Evolutionary conservation across 116 monocot species (phyloP).

Genomic region (Papilionanthe hybrid): DNA sequence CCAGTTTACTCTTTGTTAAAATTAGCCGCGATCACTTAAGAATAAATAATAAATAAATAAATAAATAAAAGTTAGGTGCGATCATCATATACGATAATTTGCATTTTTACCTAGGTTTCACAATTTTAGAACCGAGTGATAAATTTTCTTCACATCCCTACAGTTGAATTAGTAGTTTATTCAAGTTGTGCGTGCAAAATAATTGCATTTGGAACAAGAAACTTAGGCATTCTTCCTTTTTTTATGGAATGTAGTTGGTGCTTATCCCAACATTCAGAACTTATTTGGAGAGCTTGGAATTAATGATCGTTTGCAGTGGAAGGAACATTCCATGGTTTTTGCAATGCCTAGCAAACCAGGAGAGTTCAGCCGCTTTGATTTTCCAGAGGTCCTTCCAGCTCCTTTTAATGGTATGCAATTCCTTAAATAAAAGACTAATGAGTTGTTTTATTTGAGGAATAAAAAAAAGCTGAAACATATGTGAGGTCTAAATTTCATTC

Average conservation of each 20-base stretch:
- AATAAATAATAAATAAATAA: too few species aligned
- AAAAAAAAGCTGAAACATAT: neutral
- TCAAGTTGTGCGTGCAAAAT: neutral
- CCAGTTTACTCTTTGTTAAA: neutral
- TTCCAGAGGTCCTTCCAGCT: constrained; percentile 86
- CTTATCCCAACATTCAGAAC: constrained; percentile 97
- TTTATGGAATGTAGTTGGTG: constrained; percentile 68
- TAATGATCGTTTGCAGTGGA: constrained; percentile 92
- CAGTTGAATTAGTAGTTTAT: neutral
- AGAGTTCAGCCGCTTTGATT: constrained; percentile 96
- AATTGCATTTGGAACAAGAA: neutral
- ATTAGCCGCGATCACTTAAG: too few species aligned
- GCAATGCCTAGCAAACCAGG: constrained; percentile 96
- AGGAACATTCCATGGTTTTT: constrained; percentile 98
- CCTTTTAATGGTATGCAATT: constrained; percentile 77
- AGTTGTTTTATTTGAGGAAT: neutral
- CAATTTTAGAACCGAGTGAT: neutral
- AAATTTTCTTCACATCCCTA: neutral
- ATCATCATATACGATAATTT: neutral
- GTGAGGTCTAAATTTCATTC: neutral
- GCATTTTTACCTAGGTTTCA: neutral
- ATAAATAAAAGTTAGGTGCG: too few species aligned
- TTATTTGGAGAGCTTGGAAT: constrained; percentile 98
- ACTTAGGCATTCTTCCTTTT: neutral
- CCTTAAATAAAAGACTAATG: neutral